Evolutionary conservation across 2,329 filamentous ascomycete genomes (phyloP).

Genomic region (Ceratocystis albifundus): DNA sequence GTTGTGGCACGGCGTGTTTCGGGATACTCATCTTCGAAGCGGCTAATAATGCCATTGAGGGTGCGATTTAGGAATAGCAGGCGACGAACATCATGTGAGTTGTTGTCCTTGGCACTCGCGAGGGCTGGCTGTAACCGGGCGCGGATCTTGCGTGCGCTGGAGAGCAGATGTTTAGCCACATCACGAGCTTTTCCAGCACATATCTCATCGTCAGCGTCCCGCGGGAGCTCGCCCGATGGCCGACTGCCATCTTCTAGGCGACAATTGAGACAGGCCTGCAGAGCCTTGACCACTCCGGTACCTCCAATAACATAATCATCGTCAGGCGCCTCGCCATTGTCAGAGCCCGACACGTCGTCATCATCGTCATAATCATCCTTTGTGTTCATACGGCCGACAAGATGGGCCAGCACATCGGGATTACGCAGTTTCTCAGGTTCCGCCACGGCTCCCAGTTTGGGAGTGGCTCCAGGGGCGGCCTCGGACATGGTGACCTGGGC

Average conservation of each 20-base stretch:
- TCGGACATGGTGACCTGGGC: constrained; percentile 62
- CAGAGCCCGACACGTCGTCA: constrained; percentile 39
- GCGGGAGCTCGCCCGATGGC: constrained; percentile 37
- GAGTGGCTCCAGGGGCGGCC: constrained; percentile 36
- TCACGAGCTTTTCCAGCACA: constrained; percentile 61
- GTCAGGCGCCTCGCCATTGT: constrained; percentile 52
- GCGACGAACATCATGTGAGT: constrained; percentile 66
- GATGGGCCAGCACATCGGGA: constrained; percentile 73
- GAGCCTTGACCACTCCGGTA: constrained; percentile 85
- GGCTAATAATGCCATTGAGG: constrained; percentile 78
- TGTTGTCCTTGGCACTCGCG: constrained; percentile 56
- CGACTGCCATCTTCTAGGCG: constrained; percentile 47
- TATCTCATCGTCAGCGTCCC: constrained; percentile 9
- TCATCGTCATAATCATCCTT: constrained; percentile 42
- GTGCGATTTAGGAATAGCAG: constrained; percentile 82
- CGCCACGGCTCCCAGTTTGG: constrained; percentile 26
- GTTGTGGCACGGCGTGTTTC: constrained; percentile 47
- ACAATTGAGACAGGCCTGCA: constrained; percentile 80
- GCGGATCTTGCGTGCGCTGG: constrained; percentile 80
- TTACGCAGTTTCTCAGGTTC: constrained; percentile 31
- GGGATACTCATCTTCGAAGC: constrained; percentile 93
- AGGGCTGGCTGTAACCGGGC: constrained; percentile 72
- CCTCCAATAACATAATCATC: constrained; percentile 94
- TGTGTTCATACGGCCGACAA: constrained; percentile 59
- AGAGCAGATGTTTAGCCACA: constrained; percentile 82